Evolutionary conservation across 2,329 filamentous ascomycete species (phyloP), one percentile per base, ranked within the genome.

Genomic region (Aspergillus sergii): DNA sequence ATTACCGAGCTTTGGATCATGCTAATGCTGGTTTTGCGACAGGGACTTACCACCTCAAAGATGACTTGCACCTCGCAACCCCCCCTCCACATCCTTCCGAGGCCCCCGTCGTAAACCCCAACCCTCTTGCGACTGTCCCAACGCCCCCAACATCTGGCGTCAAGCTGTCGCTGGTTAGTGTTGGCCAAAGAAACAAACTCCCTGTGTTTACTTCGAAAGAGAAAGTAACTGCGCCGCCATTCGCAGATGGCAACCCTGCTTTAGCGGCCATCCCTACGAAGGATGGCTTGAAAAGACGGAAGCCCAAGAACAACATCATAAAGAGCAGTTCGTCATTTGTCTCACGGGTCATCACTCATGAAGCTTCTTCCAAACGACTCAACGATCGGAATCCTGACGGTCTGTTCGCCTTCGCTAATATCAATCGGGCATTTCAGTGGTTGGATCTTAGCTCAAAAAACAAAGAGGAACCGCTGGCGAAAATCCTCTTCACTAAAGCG

Each of bases 261-360:
- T 83, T 98, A 34, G 82, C 85, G 12, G 75, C 87, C 3, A 83
- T 84, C 21, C 84, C 85, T 58, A 83, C 92, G 72, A 92, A 94
- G 72, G 85, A 87, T 46, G 81, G 82, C 11, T 75, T 82, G 28
- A 97, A 97, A 83, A 86, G 88, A 75, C 88, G 90, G 73, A 99
- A 99, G 78, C 95, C 95, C 2, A 99, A 98, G 84, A 98, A 94
- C 79, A 98, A 96, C 77, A 95, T 99, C 77, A 89, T 94, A 58
- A 99, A 99, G 83, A 98, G 93, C 81, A 98, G 97, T 78, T 99
- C 95, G 11, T 97, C 94, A 0, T 99, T 97, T 75, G 95, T 99
- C 34, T 97, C 94, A n/a, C 85, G 95, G 60, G 94, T 97, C 36
- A 97, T 98, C 67, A 89, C 93, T 19, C 92, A 97, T 72, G 95